Percentiles rank a stretch among this genome's conserved stretches.
Conservation (phyloP, 139 green algal genomes). For the Chlorella sp. region DNA sequence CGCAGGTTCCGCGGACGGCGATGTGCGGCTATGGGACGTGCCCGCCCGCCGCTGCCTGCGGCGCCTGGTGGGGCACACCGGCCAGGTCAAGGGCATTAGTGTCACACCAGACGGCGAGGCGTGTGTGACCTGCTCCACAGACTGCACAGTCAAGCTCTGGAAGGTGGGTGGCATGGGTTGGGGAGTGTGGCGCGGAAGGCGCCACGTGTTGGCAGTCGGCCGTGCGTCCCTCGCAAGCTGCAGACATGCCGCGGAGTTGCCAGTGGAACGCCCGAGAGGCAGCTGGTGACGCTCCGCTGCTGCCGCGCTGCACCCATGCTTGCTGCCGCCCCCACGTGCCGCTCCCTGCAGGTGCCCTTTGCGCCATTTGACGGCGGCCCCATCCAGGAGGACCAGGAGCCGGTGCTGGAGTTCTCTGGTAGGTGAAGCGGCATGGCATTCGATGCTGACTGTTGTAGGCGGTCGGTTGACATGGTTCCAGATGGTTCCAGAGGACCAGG, state of each 20-base stretch:
- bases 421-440: not conserved
- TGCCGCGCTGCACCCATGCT: not conserved
- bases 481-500: too few species aligned
- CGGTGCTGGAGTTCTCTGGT: constrained; percentile 77
- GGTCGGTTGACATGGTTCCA: too few species aligned
- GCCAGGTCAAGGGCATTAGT: constrained; percentile 79
- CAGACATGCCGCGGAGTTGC: too few species aligned
- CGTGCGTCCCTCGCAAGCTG: too few species aligned
- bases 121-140: constrained; percentile 81
- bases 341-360: constrained; percentile 65
- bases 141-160: constrained; percentile 91
- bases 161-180: constrained; percentile 51
- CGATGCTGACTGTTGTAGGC: not conserved
- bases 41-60: constrained; percentile 71
- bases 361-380: constrained; percentile 74
- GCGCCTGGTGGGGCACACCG: constrained; percentile 78
- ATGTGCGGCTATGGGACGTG: constrained; percentile 92
- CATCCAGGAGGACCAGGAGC: constrained; percentile 58
- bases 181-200: not conserved
- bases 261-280: too few species aligned
- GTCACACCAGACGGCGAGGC: constrained; percentile 81
- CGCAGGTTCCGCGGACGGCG: constrained; percentile 50
- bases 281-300: not conserved
- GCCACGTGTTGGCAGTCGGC: too few species aligned
- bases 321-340: not conserved